Conservation (phyloP, 2,329 filamentous ascomycete genomes). For the Talaromyces verruculosus region DNA sequence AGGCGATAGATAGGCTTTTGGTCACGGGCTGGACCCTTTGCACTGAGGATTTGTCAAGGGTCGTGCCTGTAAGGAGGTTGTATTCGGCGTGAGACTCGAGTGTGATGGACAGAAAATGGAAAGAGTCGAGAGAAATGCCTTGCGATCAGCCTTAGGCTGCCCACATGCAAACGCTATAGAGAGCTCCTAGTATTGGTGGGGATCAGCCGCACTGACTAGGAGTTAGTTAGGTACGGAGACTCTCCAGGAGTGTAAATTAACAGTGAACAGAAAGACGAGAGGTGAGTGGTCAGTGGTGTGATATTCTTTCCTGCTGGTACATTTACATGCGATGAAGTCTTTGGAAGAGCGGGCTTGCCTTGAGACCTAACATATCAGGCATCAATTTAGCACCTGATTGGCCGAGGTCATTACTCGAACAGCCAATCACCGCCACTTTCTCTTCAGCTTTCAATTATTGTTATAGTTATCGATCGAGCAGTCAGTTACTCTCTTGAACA, state of each 20-base stretch:
- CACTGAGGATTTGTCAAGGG: background rate
- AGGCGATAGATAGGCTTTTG: background rate
- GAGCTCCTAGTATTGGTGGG: conserved; percentile 1
- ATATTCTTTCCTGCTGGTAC: background rate
- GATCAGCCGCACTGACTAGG: conserved; percentile 8
- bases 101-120: background rate
- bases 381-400: background rate
- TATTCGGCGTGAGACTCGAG: background rate
- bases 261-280: background rate
- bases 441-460: background rate
- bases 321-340: background rate
- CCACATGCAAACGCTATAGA: conserved; percentile 8
- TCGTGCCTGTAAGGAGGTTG: background rate
- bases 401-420: background rate
- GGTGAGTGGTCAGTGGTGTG: background rate
- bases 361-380: conserved; percentile 2
- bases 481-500: background rate
- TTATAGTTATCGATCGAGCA: background rate
- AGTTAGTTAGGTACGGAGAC: background rate
- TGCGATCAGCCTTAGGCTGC: conserved; percentile 22
- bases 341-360: background rate
- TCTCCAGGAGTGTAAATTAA: background rate
- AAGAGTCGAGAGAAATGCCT: conserved; percentile 19
- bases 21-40: background rate
- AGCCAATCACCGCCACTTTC: background rate